Percentiles rank a stretch among this genome's conserved stretches.
Conservation (phyloP, 805 yeast genomes). For the Zygoascus tannicola region DNA sequence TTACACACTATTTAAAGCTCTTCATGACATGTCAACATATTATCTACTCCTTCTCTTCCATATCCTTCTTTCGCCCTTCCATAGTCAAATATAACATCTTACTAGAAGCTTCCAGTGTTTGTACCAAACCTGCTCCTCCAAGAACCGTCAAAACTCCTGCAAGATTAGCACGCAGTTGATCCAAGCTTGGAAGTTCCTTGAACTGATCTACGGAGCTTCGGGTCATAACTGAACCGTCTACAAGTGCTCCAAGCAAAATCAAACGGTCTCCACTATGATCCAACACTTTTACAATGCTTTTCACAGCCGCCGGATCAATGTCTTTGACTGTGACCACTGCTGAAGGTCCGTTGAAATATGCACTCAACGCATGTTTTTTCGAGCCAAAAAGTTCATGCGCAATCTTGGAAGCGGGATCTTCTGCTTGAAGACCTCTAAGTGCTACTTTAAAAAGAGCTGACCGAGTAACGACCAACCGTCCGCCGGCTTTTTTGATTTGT, state of each 20-base stretch:
- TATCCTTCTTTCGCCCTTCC: slow-evolving; percentile 48
- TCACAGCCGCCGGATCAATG: slow-evolving; percentile 62
- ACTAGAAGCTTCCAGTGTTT: slow-evolving; percentile 65
- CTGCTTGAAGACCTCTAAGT: slow-evolving; percentile 55
- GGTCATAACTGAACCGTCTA: slow-evolving; percentile 53
- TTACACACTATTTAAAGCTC: too few relatives aligned
- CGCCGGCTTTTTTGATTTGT: slow-evolving; percentile 58
- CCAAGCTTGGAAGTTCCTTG: slow-evolving; percentile 64
- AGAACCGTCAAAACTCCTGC: slow-evolving; percentile 73
- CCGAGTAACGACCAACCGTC: slow-evolving; percentile 57
- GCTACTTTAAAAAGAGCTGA: slow-evolving; percentile 65
- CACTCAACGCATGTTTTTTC: slow-evolving; percentile 54
- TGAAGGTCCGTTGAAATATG: slow-evolving; percentile 75
- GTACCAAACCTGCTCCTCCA: slow-evolving; percentile 84
- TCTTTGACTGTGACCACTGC: slow-evolving; percentile 63
- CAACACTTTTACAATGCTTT: slow-evolving; percentile 49
- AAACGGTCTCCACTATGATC: slow-evolving; percentile 61
- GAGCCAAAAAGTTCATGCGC: slow-evolving; percentile 32
- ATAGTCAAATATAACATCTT: slow-evolving; percentile 64
- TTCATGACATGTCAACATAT: too few relatives aligned
- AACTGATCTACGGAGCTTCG: slow-evolving; percentile 46
- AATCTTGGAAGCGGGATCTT: slow-evolving; percentile 62
- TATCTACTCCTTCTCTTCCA: slow-evolving; percentile 16
- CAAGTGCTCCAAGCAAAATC: slow-evolving; percentile 75
- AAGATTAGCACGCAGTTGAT: slow-evolving; percentile 68